Evolutionary conservation across 495 filamentous ascomycete genomes (phyloP), one percentile per base, ranked within the genome.

Genomic region (Aspergillus olivimuriae): DNA sequence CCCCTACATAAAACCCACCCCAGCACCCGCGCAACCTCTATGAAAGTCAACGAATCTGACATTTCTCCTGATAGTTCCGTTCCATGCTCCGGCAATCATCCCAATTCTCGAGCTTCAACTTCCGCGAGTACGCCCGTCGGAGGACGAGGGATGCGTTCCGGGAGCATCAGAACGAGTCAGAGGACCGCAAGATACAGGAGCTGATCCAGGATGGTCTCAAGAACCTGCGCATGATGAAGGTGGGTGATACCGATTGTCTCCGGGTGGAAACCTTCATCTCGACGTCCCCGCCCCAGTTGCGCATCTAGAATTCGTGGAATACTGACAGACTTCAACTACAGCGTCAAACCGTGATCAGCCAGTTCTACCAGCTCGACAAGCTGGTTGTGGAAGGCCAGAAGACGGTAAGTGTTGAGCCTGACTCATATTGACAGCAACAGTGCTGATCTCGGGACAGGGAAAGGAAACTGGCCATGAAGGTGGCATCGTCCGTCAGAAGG

Each of bases 41-140:
- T 11, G 24, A 28, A 28, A 6, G 24, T 28, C 24, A 11, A 28
- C 24, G 24, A 28, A 28, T 11, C 6, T 28, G 24, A 11, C 24
- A 22, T 10, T 37, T 16, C 5, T 19, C 15, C 2, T 20, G 23
- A 24, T 53, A 96, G 89, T 96, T 94, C 70, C 91, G 94, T 35
- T 90, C 90, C 47, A 75, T 98, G 48, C 73, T 95, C 52, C 87
- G 92, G 23, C 84, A 90, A 65, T 81, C 87, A 14, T 75, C 78
- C 39, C 86, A 94, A 52, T 98, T 97, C 65, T 80, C 89, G 40
- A 75, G 82, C 48, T 98, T 95, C 75, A 97, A 96, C 65, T 98
- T 95, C 75, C 80, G 92, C 60, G 91, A 97, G 55, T 98, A 96
- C 68, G 90, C 94, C 21, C 86, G 79, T 60, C 82, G 94, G 44